A percentile compares a stretch with the other conserved stretches of the same genome.
phyloP scores from a whole-genome alignment of 441 rosid species.

The Raphanus hybrid region DNA sequence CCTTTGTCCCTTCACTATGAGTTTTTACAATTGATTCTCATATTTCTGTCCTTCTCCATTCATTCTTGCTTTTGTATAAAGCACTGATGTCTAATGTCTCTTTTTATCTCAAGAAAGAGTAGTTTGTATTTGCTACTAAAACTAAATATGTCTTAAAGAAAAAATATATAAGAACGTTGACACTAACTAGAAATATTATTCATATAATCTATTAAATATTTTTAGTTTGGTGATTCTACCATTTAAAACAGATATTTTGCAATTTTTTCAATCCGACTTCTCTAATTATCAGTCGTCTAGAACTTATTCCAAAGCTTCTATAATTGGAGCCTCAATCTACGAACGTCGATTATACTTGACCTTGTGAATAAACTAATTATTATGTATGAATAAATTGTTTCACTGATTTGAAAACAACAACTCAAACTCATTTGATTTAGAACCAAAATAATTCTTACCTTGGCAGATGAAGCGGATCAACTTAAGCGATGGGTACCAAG shows the following conservation, averaged over 20 bases:
- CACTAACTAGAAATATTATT: too few relatives aligned
- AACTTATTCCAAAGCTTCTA: too few relatives aligned
- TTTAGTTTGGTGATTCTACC: background rate
- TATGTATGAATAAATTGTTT: background rate
- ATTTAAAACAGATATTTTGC: background rate
- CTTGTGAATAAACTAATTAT: background rate
- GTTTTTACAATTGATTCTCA: background rate
- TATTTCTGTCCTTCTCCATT: background rate
- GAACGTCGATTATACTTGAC: background rate
- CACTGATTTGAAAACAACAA: background rate
- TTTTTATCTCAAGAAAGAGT: too few relatives aligned
- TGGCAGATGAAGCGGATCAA: background rate
- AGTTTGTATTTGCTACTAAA: too few relatives aligned
- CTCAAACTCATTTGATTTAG: background rate
- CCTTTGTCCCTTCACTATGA: background rate
- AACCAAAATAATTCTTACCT: background rate
- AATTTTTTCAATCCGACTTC: background rate
- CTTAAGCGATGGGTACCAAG: background rate
- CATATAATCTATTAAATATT: too few relatives aligned
- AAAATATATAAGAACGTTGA: too few relatives aligned
- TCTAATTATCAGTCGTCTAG: too few relatives aligned
- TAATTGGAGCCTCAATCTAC: background rate
- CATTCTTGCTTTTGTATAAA: background rate
- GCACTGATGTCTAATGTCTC: background rate
- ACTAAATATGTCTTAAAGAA: too few relatives aligned